These are phyloP conservation scores for Mallotus repandus DNA, from an alignment of 441 rosid species.

Conservation along the genomic window DNA sequence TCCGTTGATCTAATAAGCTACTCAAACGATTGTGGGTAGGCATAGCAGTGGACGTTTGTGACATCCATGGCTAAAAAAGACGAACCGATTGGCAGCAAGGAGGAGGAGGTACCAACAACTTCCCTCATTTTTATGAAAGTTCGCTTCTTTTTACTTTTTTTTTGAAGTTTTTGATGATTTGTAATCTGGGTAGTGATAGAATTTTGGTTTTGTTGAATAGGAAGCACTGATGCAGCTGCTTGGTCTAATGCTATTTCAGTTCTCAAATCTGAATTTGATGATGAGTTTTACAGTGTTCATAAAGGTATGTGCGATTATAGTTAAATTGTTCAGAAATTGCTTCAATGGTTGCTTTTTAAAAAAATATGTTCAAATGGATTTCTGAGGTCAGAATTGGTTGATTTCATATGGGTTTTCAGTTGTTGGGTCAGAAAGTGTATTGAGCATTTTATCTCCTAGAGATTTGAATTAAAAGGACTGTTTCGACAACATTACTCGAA, in stretches of 20 bases:
- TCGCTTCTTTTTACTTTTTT: background rate
- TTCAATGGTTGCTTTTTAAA: background rate
- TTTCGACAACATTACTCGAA: background rate
- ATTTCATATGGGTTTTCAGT: slow-evolving; percentile 42
- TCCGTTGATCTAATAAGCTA: too few species aligned
- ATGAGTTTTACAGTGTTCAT: slow-evolving; percentile 59
- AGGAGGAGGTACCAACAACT: too few species aligned
- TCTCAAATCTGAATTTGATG: slow-evolving; percentile 67
- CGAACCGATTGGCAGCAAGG: slow-evolving; percentile 18
- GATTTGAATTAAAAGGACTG: slow-evolving; percentile 25
- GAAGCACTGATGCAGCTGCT: slow-evolving; percentile 39
- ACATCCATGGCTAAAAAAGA: slow-evolving; percentile 32
- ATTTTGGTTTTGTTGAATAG: slow-evolving; percentile 31
- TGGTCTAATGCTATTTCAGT: slow-evolving; percentile 59
- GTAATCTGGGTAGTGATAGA: background rate
- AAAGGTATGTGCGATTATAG: slow-evolving; percentile 43
- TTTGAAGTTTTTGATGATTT: background rate
- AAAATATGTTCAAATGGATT: background rate
- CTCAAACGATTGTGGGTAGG: too few species aligned
- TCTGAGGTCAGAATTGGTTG: background rate
- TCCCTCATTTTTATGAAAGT: too few species aligned
- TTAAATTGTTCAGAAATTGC: background rate
- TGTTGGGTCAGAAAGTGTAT: slow-evolving; percentile 35
- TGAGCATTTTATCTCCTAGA: slow-evolving; percentile 39
- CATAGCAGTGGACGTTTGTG: too few species aligned